Base-by-base conservation (phyloP, 495 filamentous ascomycete genomes). In the Annulohypoxylon nitens region DNA sequence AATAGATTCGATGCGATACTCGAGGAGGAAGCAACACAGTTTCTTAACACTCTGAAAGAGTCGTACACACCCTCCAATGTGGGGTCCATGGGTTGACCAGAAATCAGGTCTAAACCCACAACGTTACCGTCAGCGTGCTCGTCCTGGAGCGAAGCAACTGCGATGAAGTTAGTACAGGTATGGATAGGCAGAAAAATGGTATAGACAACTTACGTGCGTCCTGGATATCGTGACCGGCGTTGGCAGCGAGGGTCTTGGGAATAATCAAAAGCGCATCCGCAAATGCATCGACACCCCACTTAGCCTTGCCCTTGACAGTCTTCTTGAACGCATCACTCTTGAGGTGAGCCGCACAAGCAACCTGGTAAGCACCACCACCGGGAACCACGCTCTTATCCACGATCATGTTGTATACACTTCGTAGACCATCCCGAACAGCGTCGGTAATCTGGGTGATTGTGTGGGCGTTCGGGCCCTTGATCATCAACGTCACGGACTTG, bases 361-460 rank as follows among this genome's bases (percentile, higher is more conserved):
- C 90, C 81, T 99, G 97, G 88, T 97, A 99, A 26, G 97, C 94
- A 61, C 96, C 96, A 62, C 91, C 96, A 37, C 96, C 96, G 0
- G 96, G 97, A 43, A 99, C 92, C 33, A 99, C 97, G 73, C 92
- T 93, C 81, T 90, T 89, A 79, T 99, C 96, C 37, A 98, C 94
- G 79, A 99, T 98, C 87, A 97, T 97, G 84, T 98, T 99, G 88
- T 97, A 98, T 54, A 98, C 94, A 75, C 93, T 96, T 70, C 96
- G 88, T 55, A 99, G 85, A 57, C 96, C 97, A 78, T 99, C 96
- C 30, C 96, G 92, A n/a, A 99, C 96, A 5, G 96, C 96, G 81
- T 99, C 96, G 67, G 93, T 95, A 64, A 99, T 93, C 78, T 99
- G 96, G 30, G 91, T 90, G 76, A 99, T 98, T 53, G 97, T 98